Base-by-base conservation (phyloP, 1,139 yeast species). In the Lodderomyces oxycetoniae region DNA sequence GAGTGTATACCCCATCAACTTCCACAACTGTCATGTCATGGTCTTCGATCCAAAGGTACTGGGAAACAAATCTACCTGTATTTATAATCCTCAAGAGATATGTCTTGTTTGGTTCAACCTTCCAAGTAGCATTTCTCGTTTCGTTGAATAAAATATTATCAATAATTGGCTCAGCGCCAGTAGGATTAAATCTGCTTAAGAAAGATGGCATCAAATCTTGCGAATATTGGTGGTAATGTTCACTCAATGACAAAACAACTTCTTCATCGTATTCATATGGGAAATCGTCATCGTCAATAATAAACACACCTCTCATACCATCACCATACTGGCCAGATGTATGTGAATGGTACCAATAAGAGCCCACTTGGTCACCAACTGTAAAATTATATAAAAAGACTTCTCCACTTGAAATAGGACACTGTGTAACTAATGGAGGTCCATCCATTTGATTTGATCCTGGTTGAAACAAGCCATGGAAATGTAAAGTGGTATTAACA, bases 311-410 rank as follows among this genome's bases (percentile, higher is more conserved):
- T 53, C 93, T 71, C 56, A 82, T 61, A 27, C 93, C 93, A 52
- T 83, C 93, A 45, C 85, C 79, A 46, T 80, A 80, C 55, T 83
- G 91, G 25, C 86, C 71, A 0, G 81, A 78, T 32, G 84, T 71
- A 52, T 83, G 93, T n/a, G 88, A 78, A 53, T 83, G 93, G 57
- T 82, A 82, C 93, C 91, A 83, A 55, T 67, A 83, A 10, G 87
- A 75, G 30, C 93, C 93, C 6, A 70, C 74, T 56, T 83, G 89
- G 36, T 74, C 71, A 19, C 63, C 66, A 23, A 80, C 78, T 3
- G 77, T 73, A 49, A 83, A 82, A 52, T 74, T 81, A 55, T 82
- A 83, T 23, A 76, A 52, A 50, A 71, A 73, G 1, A 84, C 68
- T 37, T 67, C 71, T 22, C 82, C 82, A 12, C 84, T 80, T 27